A percentile compares a stretch with the other conserved stretches of the same genome.
Evolutionary conservation across 1,284 basidiomycete genomes (phyloP).

Genomic region (Lentinula novae-zelandiae): DNA sequence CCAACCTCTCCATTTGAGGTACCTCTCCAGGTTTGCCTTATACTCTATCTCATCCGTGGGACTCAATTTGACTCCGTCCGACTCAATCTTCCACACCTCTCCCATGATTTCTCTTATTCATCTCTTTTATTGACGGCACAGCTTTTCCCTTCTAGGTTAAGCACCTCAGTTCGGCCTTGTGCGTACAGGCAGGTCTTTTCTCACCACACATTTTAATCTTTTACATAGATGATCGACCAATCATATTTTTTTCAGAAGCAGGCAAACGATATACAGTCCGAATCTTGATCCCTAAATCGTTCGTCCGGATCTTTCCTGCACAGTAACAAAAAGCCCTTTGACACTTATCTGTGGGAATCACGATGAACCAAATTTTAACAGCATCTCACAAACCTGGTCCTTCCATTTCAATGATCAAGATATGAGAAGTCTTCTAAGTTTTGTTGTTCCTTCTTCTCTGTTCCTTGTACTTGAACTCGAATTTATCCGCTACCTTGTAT

Average conservation of each 20-base stretch:
- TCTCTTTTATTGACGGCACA: background rate
- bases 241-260: slow-evolving; percentile 16
- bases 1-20: background rate
- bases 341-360: slow-evolving; percentile 4
- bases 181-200: slow-evolving; percentile 20
- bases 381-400: background rate
- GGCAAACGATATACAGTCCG: background rate
- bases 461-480: background rate
- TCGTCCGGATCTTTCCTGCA: slow-evolving; percentile 14
- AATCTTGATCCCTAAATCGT: slow-evolving; percentile 5
- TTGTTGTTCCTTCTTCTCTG: background rate
- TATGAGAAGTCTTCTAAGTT: background rate
- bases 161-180: slow-evolving; percentile 20
- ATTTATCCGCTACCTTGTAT: background rate
- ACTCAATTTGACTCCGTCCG: background rate
- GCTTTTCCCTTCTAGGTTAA: background rate
- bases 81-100: background rate
- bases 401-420: slow-evolving; percentile 7
- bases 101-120: background rate
- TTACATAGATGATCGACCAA: slow-evolving; percentile 20
- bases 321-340: slow-evolving; percentile 1
- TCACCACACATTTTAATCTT: slow-evolving; percentile 22
- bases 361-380: background rate
- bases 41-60: background rate
- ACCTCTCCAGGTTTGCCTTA: background rate